Conservation (phyloP, 148 eudicot species). For the Rhododendron kiyosumense region DNA sequence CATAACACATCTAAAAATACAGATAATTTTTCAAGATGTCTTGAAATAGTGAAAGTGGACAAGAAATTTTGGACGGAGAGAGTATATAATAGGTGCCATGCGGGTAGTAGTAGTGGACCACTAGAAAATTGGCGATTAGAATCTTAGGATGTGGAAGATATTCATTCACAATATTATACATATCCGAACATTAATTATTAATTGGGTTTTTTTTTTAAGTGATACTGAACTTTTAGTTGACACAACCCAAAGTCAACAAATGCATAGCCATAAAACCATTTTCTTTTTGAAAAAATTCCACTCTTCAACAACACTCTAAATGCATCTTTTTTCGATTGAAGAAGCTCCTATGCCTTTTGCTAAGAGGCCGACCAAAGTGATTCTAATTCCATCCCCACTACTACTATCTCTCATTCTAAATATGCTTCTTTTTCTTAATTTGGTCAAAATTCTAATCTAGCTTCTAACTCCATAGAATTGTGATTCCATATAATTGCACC, state of each 20-base stretch:
- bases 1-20: no score
- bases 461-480: background rate
- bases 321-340: slow-evolving; percentile 9
- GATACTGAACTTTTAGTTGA: slow-evolving; percentile 1
- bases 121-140: background rate
- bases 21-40: no score
- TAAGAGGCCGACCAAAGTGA: slow-evolving; percentile 62
- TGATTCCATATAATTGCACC: background rate
- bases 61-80: no score
- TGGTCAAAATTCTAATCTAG: slow-evolving; percentile 13
- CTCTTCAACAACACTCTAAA: slow-evolving; percentile 40
- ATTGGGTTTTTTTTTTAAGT: background rate
- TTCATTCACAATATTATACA: background rate
- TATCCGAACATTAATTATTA: background rate
- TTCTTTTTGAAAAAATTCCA: slow-evolving; percentile 1
- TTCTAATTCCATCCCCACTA: slow-evolving; percentile 48
- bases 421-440: background rate
- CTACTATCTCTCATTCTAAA: slow-evolving; percentile 14
- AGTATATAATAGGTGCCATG: background rate
- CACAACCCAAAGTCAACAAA: slow-evolving; percentile 3
- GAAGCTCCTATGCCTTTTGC: slow-evolving; percentile 23
- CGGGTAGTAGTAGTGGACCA: background rate
- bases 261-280: background rate
- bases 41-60: no score
- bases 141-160: background rate